A percentile compares a stretch with the other conserved stretches of the same genome.
Evolutionary conservation across 352 stramenopile genomes (phyloP).

Genomic region (Pythium volutum): DNA sequence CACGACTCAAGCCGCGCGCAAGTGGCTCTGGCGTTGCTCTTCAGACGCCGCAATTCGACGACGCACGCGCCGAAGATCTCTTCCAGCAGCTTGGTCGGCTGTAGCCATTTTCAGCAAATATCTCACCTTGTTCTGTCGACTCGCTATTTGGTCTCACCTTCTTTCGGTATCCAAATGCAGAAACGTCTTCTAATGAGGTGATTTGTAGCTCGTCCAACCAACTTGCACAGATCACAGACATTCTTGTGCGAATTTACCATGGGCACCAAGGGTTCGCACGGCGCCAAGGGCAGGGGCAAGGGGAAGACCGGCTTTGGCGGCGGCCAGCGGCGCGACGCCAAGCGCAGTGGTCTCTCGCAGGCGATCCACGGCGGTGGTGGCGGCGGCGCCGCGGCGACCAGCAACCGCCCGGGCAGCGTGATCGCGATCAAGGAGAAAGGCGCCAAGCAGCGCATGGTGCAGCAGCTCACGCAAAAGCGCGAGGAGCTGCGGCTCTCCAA

Average conservation of each 20-base stretch:
- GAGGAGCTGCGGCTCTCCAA: conserved; percentile 58
- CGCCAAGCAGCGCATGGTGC: conserved; percentile 43
- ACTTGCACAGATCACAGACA: not conserved
- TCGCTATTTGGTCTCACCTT: not conserved
- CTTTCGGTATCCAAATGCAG: not conserved
- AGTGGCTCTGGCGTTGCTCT: not conserved
- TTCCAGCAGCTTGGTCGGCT: conserved; percentile 56
- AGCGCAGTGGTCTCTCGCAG: conserved; percentile 20
- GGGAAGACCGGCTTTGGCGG: conserved; percentile 14
- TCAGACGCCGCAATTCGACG: conserved; percentile 38
- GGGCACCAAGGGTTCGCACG: conserved; percentile 21
- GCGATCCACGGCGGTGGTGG: conserved; percentile 7
- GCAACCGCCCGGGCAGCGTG: conserved; percentile 21
- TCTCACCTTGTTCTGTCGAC: conserved; percentile 5
- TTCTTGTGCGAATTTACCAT: conserved; percentile 6
- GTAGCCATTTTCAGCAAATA: conserved; percentile 13
- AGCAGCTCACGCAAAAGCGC: conserved; percentile 59
- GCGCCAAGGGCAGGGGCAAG: conserved; percentile 12
- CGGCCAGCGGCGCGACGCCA: conserved; percentile 14
- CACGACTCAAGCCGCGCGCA: not conserved
- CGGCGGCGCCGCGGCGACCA: not conserved
- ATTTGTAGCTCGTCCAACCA: conserved; percentile 8
- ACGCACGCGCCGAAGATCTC: conserved; percentile 52
- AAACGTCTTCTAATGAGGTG: not conserved
- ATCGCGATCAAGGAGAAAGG: conserved; percentile 29